Conservation (phyloP, 2,329 filamentous ascomycete genomes). For the Colletotrichum cuscutae region DNA sequence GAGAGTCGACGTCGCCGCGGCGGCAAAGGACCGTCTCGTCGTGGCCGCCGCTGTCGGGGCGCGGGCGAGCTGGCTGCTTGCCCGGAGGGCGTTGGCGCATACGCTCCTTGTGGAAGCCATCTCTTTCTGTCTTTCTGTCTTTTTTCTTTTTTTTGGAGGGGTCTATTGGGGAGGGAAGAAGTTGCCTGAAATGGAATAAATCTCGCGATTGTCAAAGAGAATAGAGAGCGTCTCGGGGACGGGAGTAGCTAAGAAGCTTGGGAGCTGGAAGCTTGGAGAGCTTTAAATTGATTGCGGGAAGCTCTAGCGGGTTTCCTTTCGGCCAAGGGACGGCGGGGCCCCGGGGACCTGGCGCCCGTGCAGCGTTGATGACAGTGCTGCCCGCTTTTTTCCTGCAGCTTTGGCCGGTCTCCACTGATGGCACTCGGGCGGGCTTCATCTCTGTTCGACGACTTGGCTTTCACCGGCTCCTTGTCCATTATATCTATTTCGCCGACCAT, state of each 20-base stretch:
- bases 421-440: not conserved
- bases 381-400: not conserved
- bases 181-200: too few relatives aligned
- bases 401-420: not conserved
- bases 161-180: not conserved
- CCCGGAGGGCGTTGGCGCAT: slow-evolving; percentile 8
- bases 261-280: not conserved
- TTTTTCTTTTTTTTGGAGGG: not conserved
- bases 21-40: slow-evolving; percentile 14
- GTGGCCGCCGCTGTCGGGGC: slow-evolving; percentile 3
- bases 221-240: not conserved
- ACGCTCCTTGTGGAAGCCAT: slow-evolving; percentile 8
- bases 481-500: not conserved
- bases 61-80: not conserved
- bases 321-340: not conserved
- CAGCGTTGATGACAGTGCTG: not conserved
- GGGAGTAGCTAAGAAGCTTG: not conserved
- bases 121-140: not conserved
- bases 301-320: not conserved
- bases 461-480: too few relatives aligned
- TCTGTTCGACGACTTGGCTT: too few relatives aligned
- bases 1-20: not conserved
- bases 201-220: not conserved
- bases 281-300: not conserved
- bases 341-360: not conserved